Percentiles rank a stretch among this genome's conserved stretches.
Evolutionary conservation across 768 basidiomycete species (phyloP).

Genomic region (Leccinellum albellum): DNA sequence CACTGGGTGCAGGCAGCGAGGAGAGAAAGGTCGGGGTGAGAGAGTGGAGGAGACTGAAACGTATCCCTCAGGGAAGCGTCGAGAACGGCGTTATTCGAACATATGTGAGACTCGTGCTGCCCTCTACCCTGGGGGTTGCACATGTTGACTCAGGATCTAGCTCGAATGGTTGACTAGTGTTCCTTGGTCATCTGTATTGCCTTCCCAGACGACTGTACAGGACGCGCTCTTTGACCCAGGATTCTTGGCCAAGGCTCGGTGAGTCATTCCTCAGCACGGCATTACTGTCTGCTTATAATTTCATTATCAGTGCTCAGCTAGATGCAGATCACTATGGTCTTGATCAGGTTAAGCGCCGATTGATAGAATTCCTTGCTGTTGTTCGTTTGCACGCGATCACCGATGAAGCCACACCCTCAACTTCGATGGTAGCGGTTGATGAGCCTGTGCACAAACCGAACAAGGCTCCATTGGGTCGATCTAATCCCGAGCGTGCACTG

Average conservation of each 20-base stretch:
- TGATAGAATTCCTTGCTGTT: constrained; percentile 90
- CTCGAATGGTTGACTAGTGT: constrained; percentile 86
- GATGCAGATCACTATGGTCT: constrained; percentile 91
- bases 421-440: background rate
- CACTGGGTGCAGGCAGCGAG: constrained; percentile 67
- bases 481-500: constrained; percentile 22
- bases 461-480: constrained; percentile 20
- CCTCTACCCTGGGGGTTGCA: background rate
- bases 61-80: constrained; percentile 86
- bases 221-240: constrained; percentile 46
- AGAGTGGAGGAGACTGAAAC: constrained; percentile 80
- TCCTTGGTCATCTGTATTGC: constrained; percentile 65
- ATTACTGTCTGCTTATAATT: background rate
- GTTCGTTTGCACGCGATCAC: constrained; percentile 52
- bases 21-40: constrained; percentile 78
- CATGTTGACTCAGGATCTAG: constrained; percentile 26
- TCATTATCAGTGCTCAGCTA: constrained; percentile 48
- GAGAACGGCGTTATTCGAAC: constrained; percentile 86
- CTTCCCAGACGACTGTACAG: constrained; percentile 21
- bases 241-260: constrained; percentile 68
- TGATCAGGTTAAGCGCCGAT: constrained; percentile 85
- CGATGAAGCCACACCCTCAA: constrained; percentile 11
- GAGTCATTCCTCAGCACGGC: background rate
- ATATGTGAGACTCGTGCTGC: constrained; percentile 52
- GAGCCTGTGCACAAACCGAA: constrained; percentile 15